Base-by-base conservation (phyloP, 441 rosid species). In the Sinapis alba region DNA sequence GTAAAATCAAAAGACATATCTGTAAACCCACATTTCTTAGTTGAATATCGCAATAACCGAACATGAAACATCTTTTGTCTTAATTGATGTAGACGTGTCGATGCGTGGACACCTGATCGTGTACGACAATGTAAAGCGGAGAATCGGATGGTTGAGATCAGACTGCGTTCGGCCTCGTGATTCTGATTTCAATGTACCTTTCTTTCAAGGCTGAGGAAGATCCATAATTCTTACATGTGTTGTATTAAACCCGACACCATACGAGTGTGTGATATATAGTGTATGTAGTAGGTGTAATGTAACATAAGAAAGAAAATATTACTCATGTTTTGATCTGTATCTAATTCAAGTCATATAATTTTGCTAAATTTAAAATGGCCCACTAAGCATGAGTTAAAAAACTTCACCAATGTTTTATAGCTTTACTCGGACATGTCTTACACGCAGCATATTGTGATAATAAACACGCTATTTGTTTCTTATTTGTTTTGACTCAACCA, bases 91-190 rank as follows among this genome's bases (percentile, higher is more conserved):
- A 87, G 99, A 90, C 75, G 73, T 95, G 68, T 92, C 98, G 1
- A 50, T 92, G 83, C 87, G 91, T 7, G 98, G 93, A 45, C 83
- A 83, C 73, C 59, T 92, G 84, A 84, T 92, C 38, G 88, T 89
- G 5, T 95, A 86, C 74, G 96, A 95, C 81, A 95, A 92, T 21
- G 87, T 79, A 38, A 85, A 92, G 20, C 81, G 79, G 69, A 91
- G 79, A 80, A 88, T 92, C 6, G 98, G 99, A 21, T 95, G 98
- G 98, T 68, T 54, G 82, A 73, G 24, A 68, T 89, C 99, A 12
- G 87, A 87, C 72, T 92, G 99, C 45, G 70, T 69, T 10, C 77
- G 79, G 75, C 88, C 97, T 12, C 78, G 27, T 38, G 81, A 73
- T 36, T 71, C 43, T 56, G 73, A 79, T 56, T 50, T 74, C 66